Base-by-base conservation (phyloP, 116 monocot species). In the Trichopus zeylanicus region DNA sequence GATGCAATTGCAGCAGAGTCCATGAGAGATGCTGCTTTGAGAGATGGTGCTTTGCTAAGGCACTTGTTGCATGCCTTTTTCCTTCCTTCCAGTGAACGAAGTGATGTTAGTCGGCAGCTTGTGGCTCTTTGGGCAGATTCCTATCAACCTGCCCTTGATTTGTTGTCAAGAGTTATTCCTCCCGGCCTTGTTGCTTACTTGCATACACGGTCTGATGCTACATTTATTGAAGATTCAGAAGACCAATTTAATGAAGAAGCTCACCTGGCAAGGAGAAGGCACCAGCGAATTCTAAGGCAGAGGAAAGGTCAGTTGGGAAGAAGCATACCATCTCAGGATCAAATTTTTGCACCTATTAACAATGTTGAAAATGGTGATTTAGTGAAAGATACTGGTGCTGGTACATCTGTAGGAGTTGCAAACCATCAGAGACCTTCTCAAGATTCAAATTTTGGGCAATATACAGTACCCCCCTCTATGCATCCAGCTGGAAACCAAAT, bases 1-100 rank as follows among this genome's bases (percentile, higher is more conserved):
- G 99, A 99, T 79, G 99, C 99, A 60, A 99, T 99, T 85, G 99
- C 99, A 31, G 99, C 99, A 18, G 99, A 99, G 66, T 99, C 99
- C 4, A 99, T 99, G 99, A 85, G 99, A 53, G 99, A 88, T 74
- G 99, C 99, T 68, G 85, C 99, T 61, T 85, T 99, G 65, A 81
- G 92, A 70, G 99, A 99, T 81, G 99, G 99, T 72, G 99, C 99
- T 70, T 78, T 99, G 37, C 77, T 92, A 73, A 88, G 88, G 70
- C 92, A 92, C 66, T 75, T 99, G 62, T 52, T 83, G 46, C 80
- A 99, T 83, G 99, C 92, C 2, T 92, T 99, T 75, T 99, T 88
- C 46, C 83, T 81, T 55, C 83, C 85, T 29, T 58, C 68, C 78
- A 78, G 99, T 67, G 99, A 99, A 61, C 76, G 99, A 13, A 72